Percentiles rank a stretch among this genome's conserved stretches.
These are phyloP conservation scores for Fusarium verrucosum DNA, from an alignment of 2,329 filamentous ascomycete genomes.

Conservation along the genomic window DNA sequence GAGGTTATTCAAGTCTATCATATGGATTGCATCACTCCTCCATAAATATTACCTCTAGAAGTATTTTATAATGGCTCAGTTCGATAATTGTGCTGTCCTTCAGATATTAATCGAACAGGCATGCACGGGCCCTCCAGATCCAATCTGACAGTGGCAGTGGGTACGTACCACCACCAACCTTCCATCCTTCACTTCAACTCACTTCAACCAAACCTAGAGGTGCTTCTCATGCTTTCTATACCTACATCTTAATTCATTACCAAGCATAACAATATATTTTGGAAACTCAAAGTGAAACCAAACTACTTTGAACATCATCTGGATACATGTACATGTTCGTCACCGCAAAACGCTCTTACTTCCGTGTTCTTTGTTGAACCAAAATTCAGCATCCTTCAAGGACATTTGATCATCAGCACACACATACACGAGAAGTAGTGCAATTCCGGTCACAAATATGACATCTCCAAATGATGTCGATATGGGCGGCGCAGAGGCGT, in stretches of 20 bases:
- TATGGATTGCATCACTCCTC: neutral
- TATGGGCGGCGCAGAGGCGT: conserved; percentile 44
- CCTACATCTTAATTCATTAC: neutral
- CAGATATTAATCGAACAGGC: neutral
- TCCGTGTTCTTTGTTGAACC: neutral
- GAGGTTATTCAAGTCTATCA: neutral
- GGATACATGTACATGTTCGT: too few species aligned
- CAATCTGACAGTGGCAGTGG: neutral
- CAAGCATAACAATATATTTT: neutral
- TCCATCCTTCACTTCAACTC: neutral
- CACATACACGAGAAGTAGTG: neutral
- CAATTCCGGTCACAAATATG: conserved; percentile 38
- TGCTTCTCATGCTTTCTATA: neutral
- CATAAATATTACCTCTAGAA: neutral
- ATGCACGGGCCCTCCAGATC: neutral
- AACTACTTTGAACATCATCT: neutral
- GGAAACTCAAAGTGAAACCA: too few species aligned
- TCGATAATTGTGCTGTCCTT: neutral
- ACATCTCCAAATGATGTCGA: conserved; percentile 45
- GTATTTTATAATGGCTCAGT: neutral
- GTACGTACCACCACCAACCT: conserved; percentile 1
- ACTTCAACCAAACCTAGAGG: conserved; percentile 1
- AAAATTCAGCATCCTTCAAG: neutral
- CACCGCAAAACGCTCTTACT: neutral
- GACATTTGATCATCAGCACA: neutral